These are phyloP conservation scores for Triticum timopheevii DNA, from an alignment of 176 grass and related monocot genomes.

Conservation along the genomic window DNA sequence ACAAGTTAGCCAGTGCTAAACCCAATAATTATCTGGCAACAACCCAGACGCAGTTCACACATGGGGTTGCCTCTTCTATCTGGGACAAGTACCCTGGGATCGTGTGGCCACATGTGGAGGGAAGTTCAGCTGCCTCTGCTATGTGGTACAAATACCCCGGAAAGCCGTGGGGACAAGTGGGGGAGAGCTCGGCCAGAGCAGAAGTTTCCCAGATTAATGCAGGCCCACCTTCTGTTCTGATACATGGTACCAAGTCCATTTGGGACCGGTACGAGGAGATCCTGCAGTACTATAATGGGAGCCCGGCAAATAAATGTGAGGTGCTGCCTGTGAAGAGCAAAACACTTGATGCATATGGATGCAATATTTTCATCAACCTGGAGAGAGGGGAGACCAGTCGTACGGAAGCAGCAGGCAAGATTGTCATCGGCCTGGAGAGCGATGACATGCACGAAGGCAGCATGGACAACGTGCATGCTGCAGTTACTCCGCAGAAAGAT, in stretches of 20 bases:
- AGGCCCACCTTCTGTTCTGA: neutral
- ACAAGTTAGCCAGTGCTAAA: neutral
- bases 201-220: neutral
- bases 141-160: neutral
- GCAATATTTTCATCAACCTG: neutral
- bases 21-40: neutral
- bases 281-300: neutral
- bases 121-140: neutral
- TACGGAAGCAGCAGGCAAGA: neutral
- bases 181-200: neutral
- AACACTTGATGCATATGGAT: neutral
- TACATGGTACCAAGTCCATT: neutral
- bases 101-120: neutral
- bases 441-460: neutral
- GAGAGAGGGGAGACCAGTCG: neutral
- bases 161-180: neutral
- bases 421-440: neutral
- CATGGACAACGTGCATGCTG: neutral
- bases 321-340: neutral
- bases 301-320: neutral
- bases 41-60: neutral
- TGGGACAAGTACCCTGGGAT: neutral
- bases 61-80: neutral
- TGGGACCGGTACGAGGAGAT: conserved; percentile 17
- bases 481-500: neutral